Conservation (phyloP, 1,284 basidiomycete genomes). For the Trametes sp. region DNA sequence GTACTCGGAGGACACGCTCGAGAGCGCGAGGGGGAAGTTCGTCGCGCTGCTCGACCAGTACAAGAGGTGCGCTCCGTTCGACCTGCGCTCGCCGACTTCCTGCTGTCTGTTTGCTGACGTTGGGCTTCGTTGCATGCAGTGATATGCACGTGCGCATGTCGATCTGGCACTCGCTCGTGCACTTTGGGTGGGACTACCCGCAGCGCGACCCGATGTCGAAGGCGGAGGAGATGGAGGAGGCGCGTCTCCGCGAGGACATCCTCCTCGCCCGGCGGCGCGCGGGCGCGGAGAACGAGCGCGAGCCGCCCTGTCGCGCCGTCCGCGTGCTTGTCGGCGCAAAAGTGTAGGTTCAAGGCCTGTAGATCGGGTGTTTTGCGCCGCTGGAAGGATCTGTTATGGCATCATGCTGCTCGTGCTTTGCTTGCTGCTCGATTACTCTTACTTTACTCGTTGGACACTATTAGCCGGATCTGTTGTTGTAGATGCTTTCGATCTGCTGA, state of each 20-base stretch:
- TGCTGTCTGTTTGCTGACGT: neutral
- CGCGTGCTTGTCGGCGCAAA: conserved; percentile 73
- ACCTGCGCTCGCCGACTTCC: neutral
- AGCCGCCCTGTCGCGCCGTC: conserved; percentile 62
- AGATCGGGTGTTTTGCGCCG: neutral
- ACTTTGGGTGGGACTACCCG: conserved; percentile 66
- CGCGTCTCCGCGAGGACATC: conserved; percentile 66
- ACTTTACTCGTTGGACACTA: neutral
- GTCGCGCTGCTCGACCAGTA: conserved; percentile 69
- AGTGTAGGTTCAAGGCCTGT: conserved; percentile 13
- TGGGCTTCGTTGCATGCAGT: conserved; percentile 41
- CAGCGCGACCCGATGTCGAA: conserved; percentile 65
- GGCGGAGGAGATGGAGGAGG: conserved; percentile 71
- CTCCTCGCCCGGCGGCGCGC: conserved; percentile 63
- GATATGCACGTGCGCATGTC: conserved; percentile 76
- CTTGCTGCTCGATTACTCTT: neutral
- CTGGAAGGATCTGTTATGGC: neutral
- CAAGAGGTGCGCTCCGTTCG: conserved; percentile 52
- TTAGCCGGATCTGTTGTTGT: neutral
- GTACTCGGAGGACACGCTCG: conserved; percentile 25
- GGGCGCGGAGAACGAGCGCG: conserved; percentile 58
- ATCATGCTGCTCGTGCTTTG: neutral
- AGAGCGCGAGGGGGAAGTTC: conserved; percentile 51
- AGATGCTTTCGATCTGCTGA: neutral
- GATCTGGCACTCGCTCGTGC: conserved; percentile 69